Evolutionary conservation across 2,329 filamentous ascomycete species (phyloP).

Genomic region (Penicillium sp.): DNA sequence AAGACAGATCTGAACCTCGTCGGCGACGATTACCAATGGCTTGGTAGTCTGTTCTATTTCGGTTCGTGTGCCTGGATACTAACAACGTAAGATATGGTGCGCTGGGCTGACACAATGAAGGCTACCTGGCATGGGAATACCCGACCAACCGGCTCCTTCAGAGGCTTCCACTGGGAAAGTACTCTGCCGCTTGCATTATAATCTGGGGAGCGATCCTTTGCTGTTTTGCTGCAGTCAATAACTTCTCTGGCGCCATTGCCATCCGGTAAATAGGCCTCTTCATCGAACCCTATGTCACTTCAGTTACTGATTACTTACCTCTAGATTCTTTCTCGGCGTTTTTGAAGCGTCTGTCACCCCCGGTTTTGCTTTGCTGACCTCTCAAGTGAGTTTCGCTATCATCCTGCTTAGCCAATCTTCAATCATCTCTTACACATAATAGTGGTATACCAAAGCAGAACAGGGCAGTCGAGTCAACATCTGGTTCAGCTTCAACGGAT

Average conservation of each 20-base stretch:
- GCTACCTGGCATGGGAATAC: conserved; percentile 56
- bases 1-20: conserved; percentile 39
- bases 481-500: conserved; percentile 62
- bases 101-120: no score
- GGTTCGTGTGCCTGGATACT: conserved; percentile 31
- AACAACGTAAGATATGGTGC: no score
- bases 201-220: conserved; percentile 54
- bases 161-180: conserved; percentile 57
- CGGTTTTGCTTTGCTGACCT: conserved; percentile 59
- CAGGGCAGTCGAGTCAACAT: conserved; percentile 55
- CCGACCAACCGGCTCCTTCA: conserved; percentile 58
- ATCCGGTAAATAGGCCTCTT: no score
- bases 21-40: conserved; percentile 45
- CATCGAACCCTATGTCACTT: no score
- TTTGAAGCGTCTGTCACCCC: conserved; percentile 62
- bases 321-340: conserved; percentile 58
- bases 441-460: conserved; percentile 65
- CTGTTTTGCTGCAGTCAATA: conserved; percentile 55
- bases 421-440: no score
- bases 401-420: no score
- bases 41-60: conserved; percentile 46
- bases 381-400: no score
- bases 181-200: conserved; percentile 56
- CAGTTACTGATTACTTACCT: no score
- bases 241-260: conserved; percentile 54